Evolutionary conservation across 2,329 filamentous ascomycete species (phyloP).

Genomic region (Trichoderma koningiopsis): DNA sequence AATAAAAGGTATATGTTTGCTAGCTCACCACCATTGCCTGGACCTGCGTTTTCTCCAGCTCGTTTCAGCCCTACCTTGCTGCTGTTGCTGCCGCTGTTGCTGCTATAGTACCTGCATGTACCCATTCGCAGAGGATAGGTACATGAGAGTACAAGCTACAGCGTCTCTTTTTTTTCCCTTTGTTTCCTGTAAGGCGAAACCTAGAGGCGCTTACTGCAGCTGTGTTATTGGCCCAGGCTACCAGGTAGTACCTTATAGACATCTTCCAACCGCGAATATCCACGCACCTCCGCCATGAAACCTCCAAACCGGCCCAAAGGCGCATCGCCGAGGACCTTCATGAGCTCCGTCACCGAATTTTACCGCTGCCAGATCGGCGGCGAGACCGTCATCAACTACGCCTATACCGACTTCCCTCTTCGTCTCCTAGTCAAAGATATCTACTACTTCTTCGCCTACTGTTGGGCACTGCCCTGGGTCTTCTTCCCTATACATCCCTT

Average conservation of each 20-base stretch:
- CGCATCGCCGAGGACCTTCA: constrained; percentile 26
- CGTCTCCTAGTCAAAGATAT: constrained; percentile 55
- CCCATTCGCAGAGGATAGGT: background rate
- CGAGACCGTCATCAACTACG: constrained; percentile 59
- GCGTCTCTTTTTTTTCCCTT: background rate
- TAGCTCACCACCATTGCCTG: constrained; percentile 13
- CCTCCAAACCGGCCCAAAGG: background rate
- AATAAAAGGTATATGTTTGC: constrained; percentile 15
- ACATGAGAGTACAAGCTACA: background rate
- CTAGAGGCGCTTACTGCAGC: background rate
- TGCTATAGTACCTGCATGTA: background rate
- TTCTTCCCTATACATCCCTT: constrained; percentile 59
- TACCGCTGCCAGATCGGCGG: constrained; percentile 62
- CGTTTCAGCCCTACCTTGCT: constrained; percentile 10
- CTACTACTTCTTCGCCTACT: constrained; percentile 57
- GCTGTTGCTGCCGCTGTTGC: too few species aligned
- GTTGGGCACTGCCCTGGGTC: constrained; percentile 61
- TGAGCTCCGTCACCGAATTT: constrained; percentile 49
- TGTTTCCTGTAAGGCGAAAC: background rate
- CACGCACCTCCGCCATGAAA: background rate
- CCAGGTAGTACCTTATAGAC: background rate
- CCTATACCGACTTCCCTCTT: constrained; percentile 60
- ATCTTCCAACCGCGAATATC: background rate
- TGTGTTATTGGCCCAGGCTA: background rate
- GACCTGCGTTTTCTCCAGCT: constrained; percentile 6